These are phyloP conservation scores for Tilletia indica DNA, from an alignment of 1,284 basidiomycete genomes.

Conservation along the genomic window DNA sequence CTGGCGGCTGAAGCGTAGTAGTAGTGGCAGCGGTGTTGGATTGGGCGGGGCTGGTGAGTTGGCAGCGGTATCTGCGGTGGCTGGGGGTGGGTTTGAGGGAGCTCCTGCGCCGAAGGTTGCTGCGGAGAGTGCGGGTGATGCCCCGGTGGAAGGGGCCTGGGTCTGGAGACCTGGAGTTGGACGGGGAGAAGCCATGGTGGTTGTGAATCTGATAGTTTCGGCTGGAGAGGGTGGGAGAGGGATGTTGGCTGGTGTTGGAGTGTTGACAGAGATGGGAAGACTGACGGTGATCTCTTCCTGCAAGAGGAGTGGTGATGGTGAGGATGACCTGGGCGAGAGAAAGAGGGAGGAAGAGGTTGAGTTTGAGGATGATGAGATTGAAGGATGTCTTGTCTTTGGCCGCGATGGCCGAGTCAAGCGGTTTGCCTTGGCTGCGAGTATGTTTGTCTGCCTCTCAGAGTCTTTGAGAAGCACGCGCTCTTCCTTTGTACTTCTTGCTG, in stretches of 20 bases:
- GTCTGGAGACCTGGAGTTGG: neutral
- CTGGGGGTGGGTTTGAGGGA: neutral
- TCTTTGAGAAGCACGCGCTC: neutral
- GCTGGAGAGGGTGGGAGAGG: neutral
- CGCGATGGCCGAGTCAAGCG: slow-evolving; percentile 18
- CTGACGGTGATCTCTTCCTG: slow-evolving; percentile 12
- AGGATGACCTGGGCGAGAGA: slow-evolving; percentile 17
- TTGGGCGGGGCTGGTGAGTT: neutral
- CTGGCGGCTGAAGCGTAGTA: neutral
- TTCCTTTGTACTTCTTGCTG: neutral
- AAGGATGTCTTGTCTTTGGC: neutral
- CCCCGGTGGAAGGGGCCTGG: neutral
- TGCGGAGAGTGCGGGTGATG: neutral
- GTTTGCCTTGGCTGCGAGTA: slow-evolving; percentile 22
- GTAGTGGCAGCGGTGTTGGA: neutral
- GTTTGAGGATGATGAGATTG: neutral
- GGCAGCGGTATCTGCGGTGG: neutral
- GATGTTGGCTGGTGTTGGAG: neutral
- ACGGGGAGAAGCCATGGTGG: neutral
- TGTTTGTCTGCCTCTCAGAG: neutral
- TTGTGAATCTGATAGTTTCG: neutral
- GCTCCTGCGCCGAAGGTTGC: neutral
- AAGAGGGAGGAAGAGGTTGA: slow-evolving; percentile 25
- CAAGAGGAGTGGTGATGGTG: neutral
- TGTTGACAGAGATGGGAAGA: neutral